phyloP scores from a whole-genome alignment of 2,329 filamentous ascomycete genomes.

The Tolypocladium tundrense region DNA sequence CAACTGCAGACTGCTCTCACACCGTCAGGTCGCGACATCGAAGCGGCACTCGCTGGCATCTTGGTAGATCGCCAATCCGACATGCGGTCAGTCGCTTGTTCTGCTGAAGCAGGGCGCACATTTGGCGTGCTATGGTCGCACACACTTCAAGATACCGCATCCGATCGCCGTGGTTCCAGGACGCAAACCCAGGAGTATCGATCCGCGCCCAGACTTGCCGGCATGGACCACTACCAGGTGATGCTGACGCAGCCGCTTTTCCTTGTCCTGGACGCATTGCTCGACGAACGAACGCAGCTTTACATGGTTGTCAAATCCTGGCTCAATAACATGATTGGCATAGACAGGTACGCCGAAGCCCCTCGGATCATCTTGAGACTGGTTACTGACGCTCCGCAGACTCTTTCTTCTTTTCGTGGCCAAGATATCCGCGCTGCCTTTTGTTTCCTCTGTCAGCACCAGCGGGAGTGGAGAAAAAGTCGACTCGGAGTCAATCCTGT shows the following conservation, averaged over 20 bases:
- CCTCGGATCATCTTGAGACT: not conserved
- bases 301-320: constrained; percentile 72
- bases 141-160: constrained; percentile 50
- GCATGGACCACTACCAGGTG: constrained; percentile 54
- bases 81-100: constrained; percentile 13
- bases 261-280: constrained; percentile 67
- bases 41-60: constrained; percentile 63
- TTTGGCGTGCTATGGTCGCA: constrained; percentile 80
- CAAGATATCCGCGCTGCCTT: constrained; percentile 46
- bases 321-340: constrained; percentile 58
- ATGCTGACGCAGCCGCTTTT: constrained; percentile 77
- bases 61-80: constrained; percentile 44
- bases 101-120: constrained; percentile 53
- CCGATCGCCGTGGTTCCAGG: constrained; percentile 41
- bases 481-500: constrained; percentile 8
- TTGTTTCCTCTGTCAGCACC: constrained; percentile 25
- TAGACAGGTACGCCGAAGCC: constrained; percentile 46
- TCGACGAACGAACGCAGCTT: constrained; percentile 61
- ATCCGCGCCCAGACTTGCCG: constrained; percentile 33
- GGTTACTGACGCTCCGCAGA: constrained; percentile 22
- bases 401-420: constrained; percentile 51
- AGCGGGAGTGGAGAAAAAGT: constrained; percentile 7
- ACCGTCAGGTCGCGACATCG: constrained; percentile 59
- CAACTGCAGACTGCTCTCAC: constrained; percentile 67
- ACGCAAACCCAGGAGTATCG: constrained; percentile 25